Percentiles rank a stretch among this genome's conserved stretches.
phyloP scores from a whole-genome alignment of 2,329 filamentous ascomycete genomes.

The Coniosporium tulheliwenetii region DNA sequence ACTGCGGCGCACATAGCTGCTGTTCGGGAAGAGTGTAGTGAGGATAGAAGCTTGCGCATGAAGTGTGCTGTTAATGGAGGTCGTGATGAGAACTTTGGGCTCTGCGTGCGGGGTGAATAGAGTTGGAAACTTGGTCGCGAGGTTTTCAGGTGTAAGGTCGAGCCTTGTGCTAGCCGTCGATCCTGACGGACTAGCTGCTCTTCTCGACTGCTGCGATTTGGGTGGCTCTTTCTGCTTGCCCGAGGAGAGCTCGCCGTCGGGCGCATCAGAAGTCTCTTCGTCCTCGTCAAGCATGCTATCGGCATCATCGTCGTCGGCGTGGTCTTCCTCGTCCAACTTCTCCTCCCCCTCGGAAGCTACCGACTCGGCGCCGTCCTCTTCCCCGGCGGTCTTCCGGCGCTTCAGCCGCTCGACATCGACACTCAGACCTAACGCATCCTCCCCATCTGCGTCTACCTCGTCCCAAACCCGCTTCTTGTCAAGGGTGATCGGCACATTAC shows the following conservation, averaged over 20 bases:
- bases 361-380: constrained; percentile 15
- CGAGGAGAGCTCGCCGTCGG: constrained; percentile 16
- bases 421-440: constrained; percentile 25
- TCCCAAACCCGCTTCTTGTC: constrained; percentile 89
- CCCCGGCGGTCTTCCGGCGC: constrained; percentile 18
- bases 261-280: constrained; percentile 34
- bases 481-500: constrained; percentile 66
- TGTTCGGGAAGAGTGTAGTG: constrained; percentile 66
- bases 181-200: constrained; percentile 38
- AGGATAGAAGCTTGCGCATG: constrained; percentile 71
- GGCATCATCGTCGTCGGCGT: constrained; percentile 35
- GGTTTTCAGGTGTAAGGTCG: constrained; percentile 42
- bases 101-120: constrained; percentile 38
- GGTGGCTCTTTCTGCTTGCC: constrained; percentile 17
- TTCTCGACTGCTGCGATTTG: constrained; percentile 23
- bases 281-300: constrained; percentile 68
- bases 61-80: constrained; percentile 73
- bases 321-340: constrained; percentile 25
- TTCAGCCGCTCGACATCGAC: constrained; percentile 31
- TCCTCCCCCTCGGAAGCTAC: constrained; percentile 13
- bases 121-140: constrained; percentile 43
- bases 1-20: constrained; percentile 68
- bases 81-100: constrained; percentile 87
- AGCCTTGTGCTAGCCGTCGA: constrained; percentile 44
- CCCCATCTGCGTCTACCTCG: constrained; percentile 37